Percentiles rank a stretch among this genome's conserved stretches.
phyloP scores from a whole-genome alignment of 1,284 basidiomycete species.

The Neonothopanus nambi region DNA sequence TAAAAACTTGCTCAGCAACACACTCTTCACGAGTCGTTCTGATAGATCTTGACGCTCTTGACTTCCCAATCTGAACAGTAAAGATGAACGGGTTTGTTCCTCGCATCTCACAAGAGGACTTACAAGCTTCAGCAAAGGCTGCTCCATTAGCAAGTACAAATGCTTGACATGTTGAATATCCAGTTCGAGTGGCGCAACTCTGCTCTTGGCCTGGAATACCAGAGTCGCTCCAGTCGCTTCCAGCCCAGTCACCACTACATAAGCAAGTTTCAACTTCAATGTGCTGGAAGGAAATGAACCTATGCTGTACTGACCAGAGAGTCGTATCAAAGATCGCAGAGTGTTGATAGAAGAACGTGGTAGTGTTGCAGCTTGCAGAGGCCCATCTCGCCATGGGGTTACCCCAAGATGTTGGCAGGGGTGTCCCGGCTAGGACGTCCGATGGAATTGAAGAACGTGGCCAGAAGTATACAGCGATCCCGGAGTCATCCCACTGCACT shows the following conservation, averaged over 20 bases:
- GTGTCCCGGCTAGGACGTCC: slow-evolving; percentile 69
- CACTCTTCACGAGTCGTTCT: slow-evolving; percentile 15
- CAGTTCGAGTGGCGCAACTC: slow-evolving; percentile 82
- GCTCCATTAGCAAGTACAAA: slow-evolving; percentile 74
- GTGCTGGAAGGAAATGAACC: not conserved
- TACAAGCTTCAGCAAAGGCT: slow-evolving; percentile 78
- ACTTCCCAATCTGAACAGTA: slow-evolving; percentile 77
- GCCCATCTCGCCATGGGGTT: slow-evolving; percentile 75
- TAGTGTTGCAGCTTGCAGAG: slow-evolving; percentile 68
- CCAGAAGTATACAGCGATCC: slow-evolving; percentile 84
- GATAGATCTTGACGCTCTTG: slow-evolving; percentile 67
- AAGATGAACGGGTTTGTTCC: slow-evolving; percentile 3
- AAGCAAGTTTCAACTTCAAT: slow-evolving; percentile 6
- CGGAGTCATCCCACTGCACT: slow-evolving; percentile 56
- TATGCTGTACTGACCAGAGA: slow-evolving; percentile 55
- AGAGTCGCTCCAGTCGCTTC: slow-evolving; percentile 67
- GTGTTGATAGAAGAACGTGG: slow-evolving; percentile 74
- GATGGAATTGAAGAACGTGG: slow-evolving; percentile 67
- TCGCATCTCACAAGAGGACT: slow-evolving; percentile 32
- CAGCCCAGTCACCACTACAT: slow-evolving; percentile 84
- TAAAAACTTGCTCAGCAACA: too few relatives aligned
- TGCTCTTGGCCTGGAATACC: slow-evolving; percentile 78
- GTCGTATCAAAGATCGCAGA: slow-evolving; percentile 82
- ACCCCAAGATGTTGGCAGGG: slow-evolving; percentile 76
- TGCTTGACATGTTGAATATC: slow-evolving; percentile 73